Evolutionary conservation across 345 rosid species (phyloP), one percentile per base, ranked within the genome.

Genomic region (Hevea brasiliensis): DNA sequence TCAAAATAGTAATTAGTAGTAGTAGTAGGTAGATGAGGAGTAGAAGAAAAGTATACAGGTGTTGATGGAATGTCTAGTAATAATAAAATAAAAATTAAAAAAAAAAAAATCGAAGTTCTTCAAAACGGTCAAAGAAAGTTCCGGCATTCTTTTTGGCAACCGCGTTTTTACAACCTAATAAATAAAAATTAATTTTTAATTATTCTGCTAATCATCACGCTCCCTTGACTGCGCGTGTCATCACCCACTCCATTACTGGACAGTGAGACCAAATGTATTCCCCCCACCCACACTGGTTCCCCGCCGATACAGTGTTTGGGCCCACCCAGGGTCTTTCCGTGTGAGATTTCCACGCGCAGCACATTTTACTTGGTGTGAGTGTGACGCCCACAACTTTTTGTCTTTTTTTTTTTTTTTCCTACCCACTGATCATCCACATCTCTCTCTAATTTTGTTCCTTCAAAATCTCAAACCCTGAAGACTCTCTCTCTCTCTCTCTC

Each of bases 111-210:
- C n/a, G n/a, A n/a, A n/a, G n/a, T n/a, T n/a, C n/a, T n/a, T n/a
- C n/a, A n/a, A n/a, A 32, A 32, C 75, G 74, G 83, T 61, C 37
- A 24, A 61, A 69, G 63, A 79, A 82, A 79, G 78, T 77, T 76
- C 81, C 85, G 76, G 87, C 87, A 74, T 81, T 83, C 81, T 71
- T 73, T 81, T 86, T 11, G 85, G 82, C 72, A 50, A 55, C 27
- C 72, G 80, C 81, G 72, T 69, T 40, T 51, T 55, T 24, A 45
- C 50, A 44, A n/a, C n/a, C n/a, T n/a, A n/a, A n/a, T n/a, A n/a
- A n/a, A n/a, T n/a, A n/a, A n/a, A n/a, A n/a, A 32, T 32, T 32
- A 2, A 32, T 32, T 32, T 32, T 32, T 32, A 32, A 32, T 32
- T 32, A 1, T 32, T 32, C 37, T 32, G 37, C 3, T 32, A 32